Evolutionary conservation across 1,284 basidiomycete genomes (phyloP), one percentile per base, ranked within the genome.

Genomic region (Coniferiporia sulphurascens): DNA sequence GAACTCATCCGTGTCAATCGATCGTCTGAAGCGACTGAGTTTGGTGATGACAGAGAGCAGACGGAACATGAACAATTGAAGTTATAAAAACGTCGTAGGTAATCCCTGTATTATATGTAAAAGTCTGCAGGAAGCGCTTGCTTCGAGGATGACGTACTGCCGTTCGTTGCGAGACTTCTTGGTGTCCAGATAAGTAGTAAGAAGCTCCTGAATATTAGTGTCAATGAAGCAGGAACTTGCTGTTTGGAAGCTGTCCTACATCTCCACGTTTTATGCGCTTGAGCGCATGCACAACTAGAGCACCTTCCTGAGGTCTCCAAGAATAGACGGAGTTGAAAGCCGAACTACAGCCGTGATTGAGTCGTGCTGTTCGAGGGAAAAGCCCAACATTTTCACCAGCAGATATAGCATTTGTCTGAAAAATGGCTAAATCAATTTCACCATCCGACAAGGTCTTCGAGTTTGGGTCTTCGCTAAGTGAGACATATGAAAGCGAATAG

Each of bases 301-400:
- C 68, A 7, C 69, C 68, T 61, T 83, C 79, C 17, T 71, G 66
- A 44, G 78, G 73, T 59, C 80, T 73, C 78, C 80, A 86, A 0
- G 74, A 74, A 65, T 86, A 86, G 12, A 86, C 80, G 2, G 75
- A 75, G 67, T 86, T 86, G 71, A 86, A 86, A 8, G 83, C 82
- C 56, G 76, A 74, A 3, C 83, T 80, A 66, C 84, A 86, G 0
- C 81, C 84, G 62, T 86, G 85, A 64, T 87, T 87, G 57, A 86
- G 64, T 48, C 85, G 73, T 9, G 84, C 83, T 75, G 82, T 84
- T 21, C 69, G 73, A 12, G 84, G 84, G 66, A 86, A 86, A 13
- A 87, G 73, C 0, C 83, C 85, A 3, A 80, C 79, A 32, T 69
- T 69, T 7, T 73, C 69, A 1, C 79, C 80, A 9, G 81, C 78